Evolutionary conservation across 177 flowering plant species (phyloP).

Genomic region (Vitis hybrid): DNA sequence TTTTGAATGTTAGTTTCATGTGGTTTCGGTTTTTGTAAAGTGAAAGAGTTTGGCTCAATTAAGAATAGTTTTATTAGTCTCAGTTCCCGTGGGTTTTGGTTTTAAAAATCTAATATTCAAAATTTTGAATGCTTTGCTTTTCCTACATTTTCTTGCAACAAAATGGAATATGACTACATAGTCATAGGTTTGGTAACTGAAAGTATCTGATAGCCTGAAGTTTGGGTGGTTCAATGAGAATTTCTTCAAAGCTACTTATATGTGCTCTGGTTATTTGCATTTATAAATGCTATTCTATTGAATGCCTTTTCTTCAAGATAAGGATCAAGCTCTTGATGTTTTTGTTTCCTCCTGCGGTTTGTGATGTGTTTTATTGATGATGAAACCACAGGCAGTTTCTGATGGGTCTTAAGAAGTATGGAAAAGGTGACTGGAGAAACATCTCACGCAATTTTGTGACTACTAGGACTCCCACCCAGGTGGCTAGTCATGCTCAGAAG

Average conservation of each 20-base stretch:
- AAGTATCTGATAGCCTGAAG: too few relatives aligned
- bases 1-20: background rate
- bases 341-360: background rate
- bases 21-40: background rate
- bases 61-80: background rate
- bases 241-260: too few relatives aligned
- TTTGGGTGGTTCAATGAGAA: too few relatives aligned
- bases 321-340: background rate
- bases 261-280: background rate
- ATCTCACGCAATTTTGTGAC: conserved; percentile 76
- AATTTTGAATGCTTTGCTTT: background rate
- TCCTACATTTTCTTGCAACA: too few relatives aligned
- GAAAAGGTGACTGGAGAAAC: conserved; percentile 91
- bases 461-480: conserved; percentile 80
- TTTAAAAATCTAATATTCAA: background rate
- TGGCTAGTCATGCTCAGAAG: conserved; percentile 91
- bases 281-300: background rate
- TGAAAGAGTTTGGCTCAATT: background rate
- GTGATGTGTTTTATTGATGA: conserved; percentile 13
- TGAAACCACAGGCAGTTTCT: conserved; percentile 58
- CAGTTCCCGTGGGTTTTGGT: background rate
- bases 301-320: background rate
- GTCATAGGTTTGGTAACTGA: too few relatives aligned
- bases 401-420: conserved; percentile 75
- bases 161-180: too few relatives aligned